phyloP scores from a whole-genome alignment of 2,329 filamentous ascomycete genomes.

The Zasmidium cellare region DNA sequence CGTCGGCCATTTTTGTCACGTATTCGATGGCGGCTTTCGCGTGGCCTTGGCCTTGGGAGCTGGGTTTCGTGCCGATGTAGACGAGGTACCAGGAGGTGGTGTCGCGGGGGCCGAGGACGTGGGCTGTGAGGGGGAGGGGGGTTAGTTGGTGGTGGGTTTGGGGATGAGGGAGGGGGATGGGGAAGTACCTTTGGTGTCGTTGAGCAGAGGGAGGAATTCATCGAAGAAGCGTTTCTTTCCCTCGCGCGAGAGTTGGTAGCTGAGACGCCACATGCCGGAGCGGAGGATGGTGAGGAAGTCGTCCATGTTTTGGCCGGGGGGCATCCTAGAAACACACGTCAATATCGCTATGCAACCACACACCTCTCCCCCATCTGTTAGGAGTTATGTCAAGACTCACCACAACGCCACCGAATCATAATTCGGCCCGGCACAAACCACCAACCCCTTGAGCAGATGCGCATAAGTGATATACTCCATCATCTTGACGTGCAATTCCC shows the following conservation, averaged over 20 bases:
- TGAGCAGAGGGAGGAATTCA: conserved; percentile 74
- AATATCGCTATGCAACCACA: background rate
- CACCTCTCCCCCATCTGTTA: background rate
- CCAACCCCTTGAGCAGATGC: conserved; percentile 72
- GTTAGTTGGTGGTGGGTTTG: too few relatives aligned
- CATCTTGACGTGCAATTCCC: conserved; percentile 74
- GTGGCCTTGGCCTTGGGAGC: conserved; percentile 70
- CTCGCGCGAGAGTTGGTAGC: conserved; percentile 71
- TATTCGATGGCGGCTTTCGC: conserved; percentile 69
- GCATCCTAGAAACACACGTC: conserved; percentile 59
- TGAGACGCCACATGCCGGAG: conserved; percentile 75
- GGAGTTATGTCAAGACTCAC: conserved; percentile 50
- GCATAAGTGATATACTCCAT: conserved; percentile 76
- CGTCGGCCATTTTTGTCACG: conserved; percentile 68
- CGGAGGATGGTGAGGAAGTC: conserved; percentile 70
- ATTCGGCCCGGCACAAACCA: conserved; percentile 71
- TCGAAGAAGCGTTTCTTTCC: conserved; percentile 72
- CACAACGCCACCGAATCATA: conserved; percentile 78
- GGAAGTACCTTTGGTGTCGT: conserved; percentile 60
- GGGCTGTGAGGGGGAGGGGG: too few relatives aligned
- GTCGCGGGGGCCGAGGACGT: conserved; percentile 65
- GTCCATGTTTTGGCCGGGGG: conserved; percentile 72
- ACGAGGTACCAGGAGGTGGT: conserved; percentile 76
- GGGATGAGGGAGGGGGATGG: too few relatives aligned
- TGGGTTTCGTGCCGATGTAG: conserved; percentile 75